A percentile compares a stretch with the other conserved stretches of the same genome.
Evolutionary conservation across 169 alveolate genomes (phyloP).

Genomic region (Theileria parva): DNA sequence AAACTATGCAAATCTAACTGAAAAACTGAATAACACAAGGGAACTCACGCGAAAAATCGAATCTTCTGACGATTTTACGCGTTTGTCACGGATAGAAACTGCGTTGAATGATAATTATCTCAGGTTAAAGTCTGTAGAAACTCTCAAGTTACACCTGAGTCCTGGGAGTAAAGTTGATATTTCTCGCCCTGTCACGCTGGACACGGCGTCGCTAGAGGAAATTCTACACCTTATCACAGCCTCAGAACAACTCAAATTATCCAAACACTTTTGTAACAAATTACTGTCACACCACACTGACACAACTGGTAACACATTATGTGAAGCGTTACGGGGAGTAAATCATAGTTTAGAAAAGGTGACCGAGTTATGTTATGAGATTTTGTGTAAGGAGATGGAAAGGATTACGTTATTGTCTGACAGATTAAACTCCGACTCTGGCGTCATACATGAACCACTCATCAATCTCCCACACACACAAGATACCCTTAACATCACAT

Average conservation of each 20-base stretch:
- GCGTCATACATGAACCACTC: neutral
- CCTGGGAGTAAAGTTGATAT: neutral
- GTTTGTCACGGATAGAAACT: neutral
- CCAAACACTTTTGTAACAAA: neutral
- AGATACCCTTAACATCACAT: neutral
- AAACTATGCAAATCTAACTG: neutral
- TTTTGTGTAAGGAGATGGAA: neutral
- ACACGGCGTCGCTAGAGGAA: neutral
- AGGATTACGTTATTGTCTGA: neutral
- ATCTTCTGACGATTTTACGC: neutral
- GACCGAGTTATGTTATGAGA: neutral
- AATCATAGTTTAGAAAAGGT: neutral
- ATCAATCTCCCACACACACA: neutral
- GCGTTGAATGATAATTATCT: neutral
- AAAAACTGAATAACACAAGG: neutral
- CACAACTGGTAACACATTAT: neutral
- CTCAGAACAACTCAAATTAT: neutral
- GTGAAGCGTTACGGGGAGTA: neutral
- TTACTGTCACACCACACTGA: too few relatives aligned
- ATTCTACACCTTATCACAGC: neutral
- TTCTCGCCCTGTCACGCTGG: neutral
- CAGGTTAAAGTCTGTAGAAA: constrained; percentile 8
- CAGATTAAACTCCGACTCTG: neutral
- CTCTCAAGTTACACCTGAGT: neutral
- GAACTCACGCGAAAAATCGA: neutral